These are phyloP conservation scores for Plantago elongata DNA, from an alignment of 257 asterid genomes.

Conservation along the genomic window DNA sequence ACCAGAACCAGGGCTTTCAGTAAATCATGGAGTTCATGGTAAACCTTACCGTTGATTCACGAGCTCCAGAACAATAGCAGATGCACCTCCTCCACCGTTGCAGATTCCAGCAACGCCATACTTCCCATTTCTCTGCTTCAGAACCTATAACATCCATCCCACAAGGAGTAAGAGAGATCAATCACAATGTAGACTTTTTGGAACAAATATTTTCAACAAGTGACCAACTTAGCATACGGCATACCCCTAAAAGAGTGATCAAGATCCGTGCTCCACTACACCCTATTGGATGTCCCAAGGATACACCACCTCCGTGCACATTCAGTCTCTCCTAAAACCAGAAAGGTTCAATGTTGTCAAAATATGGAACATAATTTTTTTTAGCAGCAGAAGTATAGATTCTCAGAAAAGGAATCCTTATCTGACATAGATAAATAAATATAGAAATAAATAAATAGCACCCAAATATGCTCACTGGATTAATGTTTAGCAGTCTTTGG, in stretches of 20 bases:
- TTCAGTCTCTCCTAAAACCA: conserved; percentile 56
- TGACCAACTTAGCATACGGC: conserved; percentile 13
- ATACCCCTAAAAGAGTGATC: conserved; percentile 88
- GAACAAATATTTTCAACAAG: background rate
- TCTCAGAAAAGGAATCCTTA: too few relatives aligned
- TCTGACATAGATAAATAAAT: background rate
- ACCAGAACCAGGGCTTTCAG: background rate
- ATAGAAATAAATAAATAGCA: background rate
- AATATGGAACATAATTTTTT: conserved; percentile 1
- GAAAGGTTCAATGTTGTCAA: conserved; percentile 6
- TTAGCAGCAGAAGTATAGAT: too few relatives aligned
- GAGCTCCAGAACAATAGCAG: conserved; percentile 78
- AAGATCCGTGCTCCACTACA: conserved; percentile 96
- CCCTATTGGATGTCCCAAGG: conserved; percentile 91
- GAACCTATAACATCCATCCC: conserved; percentile 46
- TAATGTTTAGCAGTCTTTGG: conserved; percentile 64
- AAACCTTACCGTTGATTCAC: conserved; percentile 26
- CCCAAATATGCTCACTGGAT: conserved; percentile 45
- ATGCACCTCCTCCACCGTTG: conserved; percentile 99
- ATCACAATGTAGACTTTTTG: conserved; percentile 5
- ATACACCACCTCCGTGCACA: conserved; percentile 90
- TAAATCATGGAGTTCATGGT: background rate
- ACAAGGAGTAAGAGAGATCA: background rate
- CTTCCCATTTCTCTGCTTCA: conserved; percentile 62
- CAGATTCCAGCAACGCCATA: conserved; percentile 89